Conservation (phyloP, 495 filamentous ascomycete genomes). For the Clohesyomyces aquaticus region DNA sequence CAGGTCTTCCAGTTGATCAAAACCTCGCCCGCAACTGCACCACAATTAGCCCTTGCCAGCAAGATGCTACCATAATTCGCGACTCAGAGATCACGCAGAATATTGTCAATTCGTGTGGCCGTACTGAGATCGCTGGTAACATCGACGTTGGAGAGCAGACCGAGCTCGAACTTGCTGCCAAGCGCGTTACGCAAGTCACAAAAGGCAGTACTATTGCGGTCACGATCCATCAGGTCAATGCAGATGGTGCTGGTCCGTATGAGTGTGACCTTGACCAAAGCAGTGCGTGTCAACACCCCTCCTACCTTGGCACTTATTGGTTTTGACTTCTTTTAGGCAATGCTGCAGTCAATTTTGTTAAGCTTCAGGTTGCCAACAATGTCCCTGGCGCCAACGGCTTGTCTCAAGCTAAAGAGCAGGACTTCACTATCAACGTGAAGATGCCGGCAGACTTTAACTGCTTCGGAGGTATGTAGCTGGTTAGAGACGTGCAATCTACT, state of each 20-base stretch:
- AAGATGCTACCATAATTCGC: constrained; percentile 58
- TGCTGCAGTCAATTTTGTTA: constrained; percentile 21
- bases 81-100: constrained; percentile 45
- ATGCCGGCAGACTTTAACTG: constrained; percentile 30
- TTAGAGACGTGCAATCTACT: background rate
- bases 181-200: constrained; percentile 51
- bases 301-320: no score
- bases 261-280: constrained; percentile 28
- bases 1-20: constrained; percentile 16
- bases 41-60: constrained; percentile 56
- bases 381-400: constrained; percentile 20
- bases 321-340: constrained; percentile 5
- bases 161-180: constrained; percentile 53
- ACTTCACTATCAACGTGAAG: constrained; percentile 23
- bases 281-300: background rate
- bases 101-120: constrained; percentile 28
- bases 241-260: constrained; percentile 28
- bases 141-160: constrained; percentile 60
- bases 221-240: constrained; percentile 31
- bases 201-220: constrained; percentile 15
- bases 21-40: constrained; percentile 24
- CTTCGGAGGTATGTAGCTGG: constrained; percentile 12
- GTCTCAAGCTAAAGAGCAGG: constrained; percentile 23
- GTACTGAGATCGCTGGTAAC: constrained; percentile 54
- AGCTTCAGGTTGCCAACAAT: constrained; percentile 22